Base-by-base conservation (phyloP, 768 basidiomycete species). In the Auricularia sp. region DNA sequence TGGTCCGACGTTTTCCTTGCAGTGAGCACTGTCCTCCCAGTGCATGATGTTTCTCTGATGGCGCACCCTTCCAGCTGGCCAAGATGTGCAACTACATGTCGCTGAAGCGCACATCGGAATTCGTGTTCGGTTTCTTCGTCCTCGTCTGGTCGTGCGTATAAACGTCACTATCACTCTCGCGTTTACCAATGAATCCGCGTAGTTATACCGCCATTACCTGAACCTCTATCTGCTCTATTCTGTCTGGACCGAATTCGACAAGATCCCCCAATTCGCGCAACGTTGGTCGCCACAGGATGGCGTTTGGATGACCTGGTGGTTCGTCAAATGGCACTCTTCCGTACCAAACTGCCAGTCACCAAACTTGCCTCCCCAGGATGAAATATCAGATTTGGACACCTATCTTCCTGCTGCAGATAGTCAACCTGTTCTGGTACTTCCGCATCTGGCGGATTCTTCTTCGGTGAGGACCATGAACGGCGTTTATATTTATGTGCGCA, bases 391-490 rank as follows among this genome's bases (percentile, higher is more conserved):
- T 96, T 62, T 91, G 95, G 69, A 66, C 75, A 0, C 88, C 93
- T 0, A 76, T 98, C 64, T 66, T 85, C 5, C 76, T 92, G 0
- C 79, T 99, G 16, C 92, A 94, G 72, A 68, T 84, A 47, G 79
- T 99, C 69, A 98, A 98, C 72, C 65, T 96, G 33, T 97, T 97
- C 80, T 98, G 95, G 95, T 96, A 91, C 74, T 85, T 80, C 75
- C 79, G 93, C 34, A 93, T 98, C 73, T 74, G 83, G 72, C 85
- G 92, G 63, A 88, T 96, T 62, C 78, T 88, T 16, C 74, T 81
- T 61, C 81, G 89, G 91, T 93, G 67, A 54, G 86, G 77, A 2
- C 29, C 29, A 29, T 29, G 29, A 29, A 29, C 29, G 29, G 29
- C 29, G 29, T 29, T 29, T 29, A 29, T 29, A 29, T 23, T 23